phyloP scores from a whole-genome alignment of 129 eudicot genomes.

The Mikania micrantha region DNA sequence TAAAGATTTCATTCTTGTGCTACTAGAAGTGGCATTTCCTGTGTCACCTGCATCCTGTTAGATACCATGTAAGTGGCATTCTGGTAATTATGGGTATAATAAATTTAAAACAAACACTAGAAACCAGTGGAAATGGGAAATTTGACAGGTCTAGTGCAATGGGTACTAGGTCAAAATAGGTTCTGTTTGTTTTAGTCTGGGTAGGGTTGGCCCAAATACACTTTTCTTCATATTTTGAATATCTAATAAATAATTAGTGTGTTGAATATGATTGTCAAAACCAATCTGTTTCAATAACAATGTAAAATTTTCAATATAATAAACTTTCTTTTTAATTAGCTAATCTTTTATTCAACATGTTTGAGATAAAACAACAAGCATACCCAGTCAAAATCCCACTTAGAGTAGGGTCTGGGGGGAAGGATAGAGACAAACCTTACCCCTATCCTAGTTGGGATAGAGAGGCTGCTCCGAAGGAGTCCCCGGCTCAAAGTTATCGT shows the following conservation, averaged over 20 bases:
- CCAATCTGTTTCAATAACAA: not conserved
- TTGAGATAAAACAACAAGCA: slow-evolving; percentile 2
- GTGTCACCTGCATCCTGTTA: slow-evolving; percentile 25
- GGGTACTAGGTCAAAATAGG: not conserved
- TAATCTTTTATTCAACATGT: not conserved
- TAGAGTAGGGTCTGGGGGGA: too few species aligned
- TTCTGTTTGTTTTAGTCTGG: not conserved
- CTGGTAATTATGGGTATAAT: not conserved
- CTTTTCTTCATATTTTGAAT: not conserved
- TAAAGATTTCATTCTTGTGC: slow-evolving; percentile 18
- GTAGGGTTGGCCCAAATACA: not conserved
- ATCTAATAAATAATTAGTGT: not conserved
- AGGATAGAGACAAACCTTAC: too few species aligned
- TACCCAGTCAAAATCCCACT: too few species aligned
- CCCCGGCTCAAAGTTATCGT: too few species aligned
- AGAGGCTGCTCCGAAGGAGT: too few species aligned
- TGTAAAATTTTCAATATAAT: not conserved
- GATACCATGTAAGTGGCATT: slow-evolving; percentile 11
- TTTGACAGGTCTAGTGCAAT: not conserved
- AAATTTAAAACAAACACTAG: not conserved
- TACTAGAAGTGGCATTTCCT: slow-evolving; percentile 25
- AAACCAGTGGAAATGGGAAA: not conserved
- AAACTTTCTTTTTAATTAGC: not conserved
- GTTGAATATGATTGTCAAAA: not conserved
- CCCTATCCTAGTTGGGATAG: too few species aligned